Conservation (phyloP, 2,329 filamentous ascomycete genomes). For the Ploettnerulaceae sp. region DNA sequence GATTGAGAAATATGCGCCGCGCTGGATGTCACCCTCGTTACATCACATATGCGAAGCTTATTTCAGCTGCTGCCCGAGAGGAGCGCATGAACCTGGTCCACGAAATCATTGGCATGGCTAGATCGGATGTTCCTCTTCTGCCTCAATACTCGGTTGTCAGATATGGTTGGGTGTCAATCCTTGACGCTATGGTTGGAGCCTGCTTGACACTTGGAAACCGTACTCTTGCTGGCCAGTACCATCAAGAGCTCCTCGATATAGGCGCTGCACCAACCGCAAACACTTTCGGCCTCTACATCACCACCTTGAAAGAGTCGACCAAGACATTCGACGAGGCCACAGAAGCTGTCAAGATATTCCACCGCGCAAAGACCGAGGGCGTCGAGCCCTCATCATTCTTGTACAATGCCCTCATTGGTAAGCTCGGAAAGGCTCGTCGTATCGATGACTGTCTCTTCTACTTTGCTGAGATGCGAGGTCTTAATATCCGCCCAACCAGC, state of each 20-base stretch:
- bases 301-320: slow-evolving; percentile 93
- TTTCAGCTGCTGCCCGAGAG: slow-evolving; percentile 81
- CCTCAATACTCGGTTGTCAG: slow-evolving; percentile 81
- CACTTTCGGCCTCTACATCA: slow-evolving; percentile 97
- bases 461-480: slow-evolving; percentile 93
- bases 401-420: slow-evolving; percentile 97
- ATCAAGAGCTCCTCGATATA: slow-evolving; percentile 87
- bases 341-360: slow-evolving; percentile 96
- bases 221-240: slow-evolving; percentile 75
- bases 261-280: slow-evolving; percentile 91
- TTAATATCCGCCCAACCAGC: slow-evolving; percentile 90
- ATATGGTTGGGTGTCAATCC: slow-evolving; percentile 93
- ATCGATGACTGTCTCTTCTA: slow-evolving; percentile 98
- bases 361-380: slow-evolving; percentile 85
- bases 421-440: slow-evolving; percentile 93
- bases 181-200: slow-evolving; percentile 94
- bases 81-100: slow-evolving; percentile 76
- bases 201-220: slow-evolving; percentile 81
- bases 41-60: slow-evolving; percentile 94
- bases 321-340: slow-evolving; percentile 98
- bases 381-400: slow-evolving; percentile 95
- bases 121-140: slow-evolving; percentile 79
- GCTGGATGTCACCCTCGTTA: slow-evolving; percentile 88
- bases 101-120: slow-evolving; percentile 85
- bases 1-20: slow-evolving; percentile 90